phyloP scores from a whole-genome alignment of 2,329 filamentous ascomycete species.

The Claviceps digitariae region DNA sequence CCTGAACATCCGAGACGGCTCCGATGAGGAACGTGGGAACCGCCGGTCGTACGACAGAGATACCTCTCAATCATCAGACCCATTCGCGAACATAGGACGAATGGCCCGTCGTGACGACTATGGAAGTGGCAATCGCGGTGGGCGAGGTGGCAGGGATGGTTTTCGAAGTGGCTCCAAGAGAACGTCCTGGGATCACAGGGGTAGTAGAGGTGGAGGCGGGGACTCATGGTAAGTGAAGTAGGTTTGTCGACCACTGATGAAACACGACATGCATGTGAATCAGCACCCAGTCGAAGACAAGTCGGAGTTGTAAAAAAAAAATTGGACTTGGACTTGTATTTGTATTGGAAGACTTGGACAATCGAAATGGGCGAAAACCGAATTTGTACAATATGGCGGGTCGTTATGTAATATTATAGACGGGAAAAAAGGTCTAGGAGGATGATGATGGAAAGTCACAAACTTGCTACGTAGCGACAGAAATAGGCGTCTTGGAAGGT shows the following conservation, averaged over 20 bases:
- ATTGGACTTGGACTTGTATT: not conserved
- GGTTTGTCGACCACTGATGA: not conserved
- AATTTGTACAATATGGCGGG: constrained; percentile 3
- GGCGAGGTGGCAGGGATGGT: constrained; percentile 8
- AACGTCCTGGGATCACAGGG: too few species aligned
- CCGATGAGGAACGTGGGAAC: constrained; percentile 8
- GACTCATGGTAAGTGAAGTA: constrained; percentile 1
- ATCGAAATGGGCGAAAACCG: not conserved
- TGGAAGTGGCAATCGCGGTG: constrained; percentile 11
- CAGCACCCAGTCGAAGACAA: not conserved
- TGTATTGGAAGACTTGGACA: not conserved
- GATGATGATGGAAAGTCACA: not conserved
- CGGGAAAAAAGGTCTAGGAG: not conserved
- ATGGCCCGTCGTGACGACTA: constrained; percentile 14
- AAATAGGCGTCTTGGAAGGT: not conserved
- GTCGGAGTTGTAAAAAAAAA: not conserved
- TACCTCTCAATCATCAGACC: constrained; percentile 10
- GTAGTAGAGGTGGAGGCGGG: not conserved
- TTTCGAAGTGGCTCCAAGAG: not conserved
- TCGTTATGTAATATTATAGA: constrained; percentile 2
- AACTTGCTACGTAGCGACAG: not conserved
- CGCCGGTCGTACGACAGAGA: constrained; percentile 6
- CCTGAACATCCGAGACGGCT: constrained; percentile 21
- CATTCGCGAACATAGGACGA: constrained; percentile 16
- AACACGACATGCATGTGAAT: not conserved